A percentile compares a stretch with the other conserved stretches of the same genome.
Evolutionary conservation across 139 green algal genomes (phyloP).

Genomic region (Volvox reticuliferus): DNA sequence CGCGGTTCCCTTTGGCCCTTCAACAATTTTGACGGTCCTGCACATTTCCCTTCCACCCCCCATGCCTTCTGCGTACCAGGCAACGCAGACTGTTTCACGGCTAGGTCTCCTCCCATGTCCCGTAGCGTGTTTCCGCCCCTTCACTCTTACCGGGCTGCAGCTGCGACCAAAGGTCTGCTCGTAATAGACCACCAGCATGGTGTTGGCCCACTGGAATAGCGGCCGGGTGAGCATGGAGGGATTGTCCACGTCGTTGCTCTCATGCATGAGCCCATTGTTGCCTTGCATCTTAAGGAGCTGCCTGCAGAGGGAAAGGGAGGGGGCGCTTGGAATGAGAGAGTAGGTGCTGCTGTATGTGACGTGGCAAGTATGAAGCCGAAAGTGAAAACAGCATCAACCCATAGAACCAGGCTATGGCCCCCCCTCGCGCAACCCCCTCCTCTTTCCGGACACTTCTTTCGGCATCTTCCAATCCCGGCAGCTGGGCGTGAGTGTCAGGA

Average conservation of each 20-base stretch:
- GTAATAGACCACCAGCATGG: slow-evolving; percentile 41
- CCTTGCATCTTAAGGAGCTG: slow-evolving; percentile 62
- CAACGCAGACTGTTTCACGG: background rate
- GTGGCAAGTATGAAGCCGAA: too few relatives aligned
- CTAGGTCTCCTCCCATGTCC: background rate
- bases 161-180: slow-evolving; percentile 34
- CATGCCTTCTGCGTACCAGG: background rate
- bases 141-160: slow-evolving; percentile 26
- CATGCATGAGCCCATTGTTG: slow-evolving; percentile 71
- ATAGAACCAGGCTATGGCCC: too few relatives aligned
- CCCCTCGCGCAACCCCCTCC: too few relatives aligned
- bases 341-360: too few relatives aligned
- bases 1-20: background rate
- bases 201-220: slow-evolving; percentile 47
- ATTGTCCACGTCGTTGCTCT: slow-evolving; percentile 56
- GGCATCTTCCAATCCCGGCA: too few relatives aligned
- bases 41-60: background rate
- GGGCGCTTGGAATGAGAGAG: background rate
- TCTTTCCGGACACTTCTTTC: too few relatives aligned
- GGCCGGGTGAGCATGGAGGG: background rate
- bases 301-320: background rate
- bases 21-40: background rate
- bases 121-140: background rate
- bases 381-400: too few relatives aligned
- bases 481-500: too few relatives aligned